Conservation (phyloP, 306 rosid species). For the peach (Prunus persica) region Prunus_persica_NCBIv2 NC_034014.1:7943001-7943500, state of each 20-base stretch:
- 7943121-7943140: constrained; percentile 67
- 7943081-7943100: constrained; percentile 85
- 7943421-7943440: constrained; percentile 61
- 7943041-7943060: constrained; percentile 54
- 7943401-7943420: constrained; percentile 2
- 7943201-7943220: not conserved
- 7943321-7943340: constrained; percentile 29
- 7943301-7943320: constrained; percentile 31
- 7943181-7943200: constrained; percentile 29
- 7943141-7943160: constrained; percentile 66
- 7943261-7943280: not conserved
- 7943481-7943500: constrained; percentile 58
- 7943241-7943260: no score
- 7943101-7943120: constrained; percentile 58
- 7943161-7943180: constrained; percentile 56
- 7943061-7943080: constrained; percentile 68
- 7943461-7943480: constrained; percentile 80
- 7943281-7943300: not conserved
- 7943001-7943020: constrained; percentile 95
- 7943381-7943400: constrained; percentile 18
- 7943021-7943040: constrained; percentile 72
- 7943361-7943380: constrained; percentile 33
- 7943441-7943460: constrained; percentile 68
- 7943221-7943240: no score
- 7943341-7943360: constrained; percentile 50